A percentile compares a stretch with the other conserved stretches of the same genome.
These are phyloP conservation scores for Thermochaetoides thermophila DNA, from an alignment of 495 filamentous ascomycete species.

Conservation along the genomic window DNA sequence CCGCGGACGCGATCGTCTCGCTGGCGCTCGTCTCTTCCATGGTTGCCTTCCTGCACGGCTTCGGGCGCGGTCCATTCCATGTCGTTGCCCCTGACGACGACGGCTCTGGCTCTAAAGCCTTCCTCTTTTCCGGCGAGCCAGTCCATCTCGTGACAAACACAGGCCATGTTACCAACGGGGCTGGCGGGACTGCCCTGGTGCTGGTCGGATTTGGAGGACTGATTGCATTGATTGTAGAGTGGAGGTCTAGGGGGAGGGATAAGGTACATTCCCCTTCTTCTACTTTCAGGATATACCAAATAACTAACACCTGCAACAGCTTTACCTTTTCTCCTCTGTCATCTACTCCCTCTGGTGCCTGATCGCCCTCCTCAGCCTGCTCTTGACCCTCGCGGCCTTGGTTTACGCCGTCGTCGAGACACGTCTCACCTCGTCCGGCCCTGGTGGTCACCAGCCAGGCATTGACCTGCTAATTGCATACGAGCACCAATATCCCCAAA, in stretches of 20 bases:
- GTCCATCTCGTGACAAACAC: constrained; percentile 27
- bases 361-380: constrained; percentile 26
- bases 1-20: constrained; percentile 30
- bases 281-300: not conserved
- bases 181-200: constrained; percentile 34
- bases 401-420: constrained; percentile 32
- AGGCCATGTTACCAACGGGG: constrained; percentile 35
- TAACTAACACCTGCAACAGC: constrained; percentile 4
- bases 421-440: constrained; percentile 25
- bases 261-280: not conserved
- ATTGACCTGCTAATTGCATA: constrained; percentile 25
- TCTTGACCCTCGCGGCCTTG: constrained; percentile 31
- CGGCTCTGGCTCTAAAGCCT: constrained; percentile 12
- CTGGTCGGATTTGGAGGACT: constrained; percentile 32
- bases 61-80: constrained; percentile 21
- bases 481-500: constrained; percentile 13
- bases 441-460: too few species aligned
- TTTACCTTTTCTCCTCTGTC: too few species aligned
- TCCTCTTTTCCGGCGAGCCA: constrained; percentile 28
- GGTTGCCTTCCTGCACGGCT: constrained; percentile 31
- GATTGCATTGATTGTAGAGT: constrained; percentile 23
- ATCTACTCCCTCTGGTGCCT: constrained; percentile 29
- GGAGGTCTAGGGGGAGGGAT: constrained; percentile 16
- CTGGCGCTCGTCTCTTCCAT: constrained; percentile 32
- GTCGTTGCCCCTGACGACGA: constrained; percentile 11